Evolutionary conservation across 257 asterid genomes (phyloP), one percentile per base, ranked within the genome.

Genomic region (Ilex asprella): DNA sequence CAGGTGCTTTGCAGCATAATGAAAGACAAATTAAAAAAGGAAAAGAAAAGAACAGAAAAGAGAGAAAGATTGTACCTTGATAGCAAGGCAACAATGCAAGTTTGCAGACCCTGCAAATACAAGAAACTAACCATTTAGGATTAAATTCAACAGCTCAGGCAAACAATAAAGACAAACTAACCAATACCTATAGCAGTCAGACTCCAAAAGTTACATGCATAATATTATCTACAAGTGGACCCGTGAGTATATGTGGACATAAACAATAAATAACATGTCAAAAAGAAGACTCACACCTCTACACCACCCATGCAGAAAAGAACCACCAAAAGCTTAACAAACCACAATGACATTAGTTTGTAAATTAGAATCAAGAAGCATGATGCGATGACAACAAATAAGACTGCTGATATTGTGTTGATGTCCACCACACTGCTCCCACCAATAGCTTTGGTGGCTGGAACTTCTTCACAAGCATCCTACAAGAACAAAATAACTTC

Each of bases 251-350:
- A 2, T 15, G 57, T 6, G 15, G 29, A 3, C 16, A 49, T 11
- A 63, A 8, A 39, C 6, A 52, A 69, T 44, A 64, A 10, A 14
- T 46, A 64, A 44, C 47, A 50, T 30, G 39, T 16, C 61, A 74
- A 51, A 68, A 59, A 56, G 70, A 67, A 6, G 21, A 59, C 44
- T 63, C 70, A 39, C 56, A 91, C 96, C 94, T 91, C 95, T 29
- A 74, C 87, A 65, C 98, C 96, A 65, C 96, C 98, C 16, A 91
- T 79, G 83, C 91, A 86, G 64, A 91, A 91, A 67, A 91, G 75
- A 72, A 81, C 89, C 72, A 86, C 96, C 84, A 91, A 73, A 62
- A 84, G 78, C 51, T 88, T 95, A 66, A 88, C 79, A 78, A 91
- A 88, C 95, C 96, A 88, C 54, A 71, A 61, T 39, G 94, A 91